Evolutionary conservation across 2,329 filamentous ascomycete genomes (phyloP), one percentile per base, ranked within the genome.

Genomic region (Tolypocladium amazonense): DNA sequence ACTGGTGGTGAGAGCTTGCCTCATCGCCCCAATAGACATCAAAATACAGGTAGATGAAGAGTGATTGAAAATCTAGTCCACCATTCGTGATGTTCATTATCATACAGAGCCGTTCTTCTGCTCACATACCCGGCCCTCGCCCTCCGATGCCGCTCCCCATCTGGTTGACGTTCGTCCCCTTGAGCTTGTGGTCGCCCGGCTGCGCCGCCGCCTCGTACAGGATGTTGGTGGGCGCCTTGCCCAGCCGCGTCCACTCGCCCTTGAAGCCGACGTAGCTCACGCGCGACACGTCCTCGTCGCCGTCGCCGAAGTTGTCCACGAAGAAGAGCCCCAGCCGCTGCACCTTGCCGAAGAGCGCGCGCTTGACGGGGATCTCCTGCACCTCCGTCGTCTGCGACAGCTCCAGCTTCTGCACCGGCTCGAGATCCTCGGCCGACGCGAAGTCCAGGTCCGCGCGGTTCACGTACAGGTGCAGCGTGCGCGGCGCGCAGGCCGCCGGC

Each of bases 151-250:
- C 76, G 61, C 78, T 79, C 0, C 82, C 82, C 74, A 86, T 78
- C 71, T 79, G 74, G 65, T 82, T 84, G 52, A 79, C 71, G 53
- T 68, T 72, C 56, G 79, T 79, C 9, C 84, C 84, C 76, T 84
- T 86, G 27, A 88, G 30, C 75, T 82, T 84, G 76, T 99, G 94
- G 76, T 99, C 94, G 55, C 78, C 84, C 15, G 93, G 94, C 72
- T 97, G 96, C 41, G 94, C 88, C 33, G 93, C 93, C 23, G 92
- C 89, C 81, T 99, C 94, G 73, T 97, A 99, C 62, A 96, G 69
- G 67, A 97, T 93, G 66, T 88, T 91, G 8, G 88, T 79, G 1
- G 94, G 92, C 70, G 72, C 76, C 62, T 70, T 69, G 27, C 88
- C 94, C 69, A 96, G 75, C 71, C 87, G 86, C 83, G 94, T 94